Evolutionary conservation across 2,329 filamentous ascomycete genomes (phyloP).

Genomic region (Trichophyton simii): DNA sequence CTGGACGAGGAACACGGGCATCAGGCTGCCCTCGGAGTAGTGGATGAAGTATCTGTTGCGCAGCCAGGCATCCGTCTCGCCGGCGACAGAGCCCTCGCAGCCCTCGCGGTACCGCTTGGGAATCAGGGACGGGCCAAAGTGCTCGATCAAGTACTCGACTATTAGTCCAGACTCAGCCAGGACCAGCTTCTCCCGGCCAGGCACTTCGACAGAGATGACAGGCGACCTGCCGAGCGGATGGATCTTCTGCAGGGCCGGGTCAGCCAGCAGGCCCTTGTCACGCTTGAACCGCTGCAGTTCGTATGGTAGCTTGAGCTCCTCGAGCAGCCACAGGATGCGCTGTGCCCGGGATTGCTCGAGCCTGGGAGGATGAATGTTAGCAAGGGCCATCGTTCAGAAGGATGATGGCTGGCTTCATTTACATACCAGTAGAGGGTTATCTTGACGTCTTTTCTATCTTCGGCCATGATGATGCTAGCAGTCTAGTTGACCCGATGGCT

Average conservation of each 20-base stretch:
- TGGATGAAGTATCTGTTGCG: slow-evolving; percentile 61
- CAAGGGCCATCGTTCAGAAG: neutral
- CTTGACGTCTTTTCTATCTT: slow-evolving; percentile 30
- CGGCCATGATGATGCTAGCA: neutral
- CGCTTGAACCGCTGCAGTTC: slow-evolving; percentile 71
- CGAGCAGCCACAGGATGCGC: slow-evolving; percentile 72
- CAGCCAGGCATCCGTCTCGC: slow-evolving; percentile 49
- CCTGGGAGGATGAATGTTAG: slow-evolving; percentile 38
- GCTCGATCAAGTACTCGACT: slow-evolving; percentile 65
- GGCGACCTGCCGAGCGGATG: slow-evolving; percentile 85
- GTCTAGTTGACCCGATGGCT: too few species aligned
- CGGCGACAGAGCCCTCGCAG: slow-evolving; percentile 43
- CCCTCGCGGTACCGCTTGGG: slow-evolving; percentile 42
- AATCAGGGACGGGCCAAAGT: slow-evolving; percentile 43
- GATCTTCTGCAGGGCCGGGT: slow-evolving; percentile 60
- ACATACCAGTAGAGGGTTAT: slow-evolving; percentile 53
- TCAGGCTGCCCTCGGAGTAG: slow-evolving; percentile 73
- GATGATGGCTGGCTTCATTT: neutral
- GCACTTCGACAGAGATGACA: slow-evolving; percentile 51
- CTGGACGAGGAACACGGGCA: slow-evolving; percentile 54
- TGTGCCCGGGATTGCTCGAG: slow-evolving; percentile 72
- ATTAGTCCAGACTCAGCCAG: slow-evolving; percentile 75
- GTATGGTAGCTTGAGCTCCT: slow-evolving; percentile 69
- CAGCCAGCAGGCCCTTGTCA: slow-evolving; percentile 49
- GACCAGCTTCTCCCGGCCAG: slow-evolving; percentile 39